These are phyloP conservation scores for Xanthoconium purpureum DNA, from an alignment of 768 basidiomycete species.

Conservation along the genomic window DNA sequence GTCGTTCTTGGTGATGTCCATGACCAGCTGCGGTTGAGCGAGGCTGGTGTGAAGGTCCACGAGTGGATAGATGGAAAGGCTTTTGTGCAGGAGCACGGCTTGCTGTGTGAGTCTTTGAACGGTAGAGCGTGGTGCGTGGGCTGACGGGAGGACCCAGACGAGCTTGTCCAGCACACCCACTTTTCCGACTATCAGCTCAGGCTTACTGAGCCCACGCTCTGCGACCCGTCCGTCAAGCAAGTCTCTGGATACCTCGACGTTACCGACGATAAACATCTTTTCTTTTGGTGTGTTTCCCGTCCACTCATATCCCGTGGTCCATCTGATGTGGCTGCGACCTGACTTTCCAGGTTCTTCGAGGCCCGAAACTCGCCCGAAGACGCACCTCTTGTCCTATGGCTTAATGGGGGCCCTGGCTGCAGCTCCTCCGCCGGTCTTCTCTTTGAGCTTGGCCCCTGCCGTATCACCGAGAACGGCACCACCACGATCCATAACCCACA, in stretches of 20 bases:
- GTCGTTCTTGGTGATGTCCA: constrained; percentile 38
- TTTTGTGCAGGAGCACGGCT: constrained; percentile 66
- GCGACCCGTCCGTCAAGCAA: constrained; percentile 72
- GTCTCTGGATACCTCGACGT: constrained; percentile 84
- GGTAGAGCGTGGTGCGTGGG: background rate
- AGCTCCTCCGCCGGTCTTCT: constrained; percentile 80
- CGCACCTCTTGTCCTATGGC: constrained; percentile 86
- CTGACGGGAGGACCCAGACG: constrained; percentile 39
- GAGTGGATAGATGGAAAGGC: constrained; percentile 64
- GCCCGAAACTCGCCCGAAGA: constrained; percentile 66
- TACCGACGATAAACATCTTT: constrained; percentile 74
- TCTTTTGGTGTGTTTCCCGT: constrained; percentile 66
- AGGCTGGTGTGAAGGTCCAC: constrained; percentile 49
- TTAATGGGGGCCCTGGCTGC: constrained; percentile 78
- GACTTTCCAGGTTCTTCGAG: constrained; percentile 76
- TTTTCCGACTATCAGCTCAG: constrained; percentile 56
- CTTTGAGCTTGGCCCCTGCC: constrained; percentile 91
- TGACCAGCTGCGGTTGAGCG: constrained; percentile 38
- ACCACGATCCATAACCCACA: constrained; percentile 72
- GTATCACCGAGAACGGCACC: constrained; percentile 61
- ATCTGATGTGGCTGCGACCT: background rate
- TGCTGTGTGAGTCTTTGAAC: constrained; percentile 58
- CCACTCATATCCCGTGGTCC: background rate
- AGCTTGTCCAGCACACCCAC: constrained; percentile 55
- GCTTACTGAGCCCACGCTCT: constrained; percentile 65